Base-by-base conservation (phyloP, 129 eudicot species). In the Oenanthe sinensis region DNA sequence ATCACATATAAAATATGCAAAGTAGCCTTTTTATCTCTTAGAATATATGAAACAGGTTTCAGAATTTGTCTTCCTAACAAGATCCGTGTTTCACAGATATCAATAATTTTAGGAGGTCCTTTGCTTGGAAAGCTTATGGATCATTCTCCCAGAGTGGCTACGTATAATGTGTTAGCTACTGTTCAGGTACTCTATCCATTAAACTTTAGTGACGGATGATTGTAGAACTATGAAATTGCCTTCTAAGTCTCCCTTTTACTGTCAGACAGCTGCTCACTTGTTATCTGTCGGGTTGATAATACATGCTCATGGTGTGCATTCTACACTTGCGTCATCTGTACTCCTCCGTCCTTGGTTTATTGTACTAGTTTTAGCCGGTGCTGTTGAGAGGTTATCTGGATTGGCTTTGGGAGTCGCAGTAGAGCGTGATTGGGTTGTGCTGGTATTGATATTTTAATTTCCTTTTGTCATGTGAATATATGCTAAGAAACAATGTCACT, bases 361-460 rank as follows among this genome's bases (percentile, higher is more conserved):
- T 77, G 78, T 90, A 71, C 89, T 92, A 79, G 97, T 92, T 42
- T 79, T 95, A 85, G 98, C 96, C 40, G 89, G 96, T 44, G 96
- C 97, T 46, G 85, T 92, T 78, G 98, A 95, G 84, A 90, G 97
- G 85, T 87, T 95, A 74, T 88, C 88, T 75, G 98, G 98, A 73
- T 79, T 95, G 76, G 97, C 97, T 84, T 84, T 95, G 75, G 98
- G 98, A 37, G 97, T 95, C 82, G 98, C 97, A 24, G 82, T 88
- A 76, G 98, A 95, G 86, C 98, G 98, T 78, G 98, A 95, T 83
- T 95, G 98, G 98, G 92, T 95, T 79, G 96, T 95, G 47, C 77
- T 90, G 98, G 98, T 95, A 88, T 36, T 67, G 37, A 42, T 60
- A 16, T 43, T 12, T 70, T 72, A 6, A 63, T 50, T 75, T 28